Conservation (phyloP, 768 basidiomycete genomes). For the Lenzites betulinus region DNA sequence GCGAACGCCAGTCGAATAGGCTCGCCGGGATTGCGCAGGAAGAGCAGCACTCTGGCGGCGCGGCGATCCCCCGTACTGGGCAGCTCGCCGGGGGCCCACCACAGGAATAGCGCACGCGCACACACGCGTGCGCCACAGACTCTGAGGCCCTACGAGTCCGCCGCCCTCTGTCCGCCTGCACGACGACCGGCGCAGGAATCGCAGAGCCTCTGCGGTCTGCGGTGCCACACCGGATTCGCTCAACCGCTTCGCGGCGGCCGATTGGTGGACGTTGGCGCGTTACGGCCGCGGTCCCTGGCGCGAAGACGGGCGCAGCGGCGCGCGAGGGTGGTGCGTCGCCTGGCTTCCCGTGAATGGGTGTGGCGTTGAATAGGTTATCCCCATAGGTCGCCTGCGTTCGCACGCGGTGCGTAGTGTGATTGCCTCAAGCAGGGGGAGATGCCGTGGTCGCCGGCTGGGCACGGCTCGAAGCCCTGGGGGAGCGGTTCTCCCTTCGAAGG, state of each 20-base stretch:
- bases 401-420: not conserved
- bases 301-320: not conserved
- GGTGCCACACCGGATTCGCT: not conserved
- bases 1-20: not conserved
- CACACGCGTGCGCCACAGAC: conserved; percentile 6
- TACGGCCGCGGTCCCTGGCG: no score
- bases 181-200: no score
- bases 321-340: not conserved
- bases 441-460: not conserved
- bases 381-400: not conserved
- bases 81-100: not conserved
- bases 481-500: not conserved
- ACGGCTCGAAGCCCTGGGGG: not conserved
- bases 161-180: not conserved
- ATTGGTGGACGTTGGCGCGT: no score
- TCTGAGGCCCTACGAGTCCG: no score
- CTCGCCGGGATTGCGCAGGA: not conserved
- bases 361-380: not conserved
- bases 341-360: not conserved
- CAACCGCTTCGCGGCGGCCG: not conserved
- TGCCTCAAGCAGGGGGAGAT: not conserved
- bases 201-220: no score
- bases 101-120: not conserved
- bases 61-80: conserved; percentile 1
- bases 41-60: not conserved